Evolutionary conservation across 129 eudicot species (phyloP), one percentile per base, ranked within the genome.

Genomic region (Solidago caesia): DNA sequence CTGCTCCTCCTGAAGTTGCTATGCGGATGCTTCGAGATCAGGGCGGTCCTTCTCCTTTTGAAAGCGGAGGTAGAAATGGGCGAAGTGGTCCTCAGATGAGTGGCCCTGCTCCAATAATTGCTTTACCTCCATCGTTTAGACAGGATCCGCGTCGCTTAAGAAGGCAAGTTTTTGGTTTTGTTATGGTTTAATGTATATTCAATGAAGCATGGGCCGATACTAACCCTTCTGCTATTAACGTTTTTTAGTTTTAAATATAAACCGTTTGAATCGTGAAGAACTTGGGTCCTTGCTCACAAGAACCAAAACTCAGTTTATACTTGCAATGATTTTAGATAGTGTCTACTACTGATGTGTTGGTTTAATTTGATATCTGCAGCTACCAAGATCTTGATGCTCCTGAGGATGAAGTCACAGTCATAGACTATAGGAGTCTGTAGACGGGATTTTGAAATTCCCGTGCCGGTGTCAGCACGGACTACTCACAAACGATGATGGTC

Each of bases 1-100:
- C 99, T 16, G 99, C 99, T 14, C 99, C 99, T 74, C 99, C 97
- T 73, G 99, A 95, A 77, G 94, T 95, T 79, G 99, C 99, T 53
- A 91, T 95, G 97, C 88, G 83, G 69, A 95, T 95, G 99, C 44
- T 95, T 68, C 84, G 96, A 52, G 99, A 95, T 33, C 99, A 95
- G 71, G 97, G 96, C 3, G 96, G 96, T 6, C 91, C 99, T 15
- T 58, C 93, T 26, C 86, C 96, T 46, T 91, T 95, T 77, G 99
- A 95, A 84, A 94, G 86, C 5, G 80, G 89, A 4, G 96, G 96
- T 52, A 89, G 96, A 84, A 94, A 83, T 80, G 96, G 87, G 73
- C 70, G 85, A 64, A 43, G 81, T 15, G 89, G 89, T 14, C 87
- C 84, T 47, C 85, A 81, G 72, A 70, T 89, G 64, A 68, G 89